phyloP scores from a whole-genome alignment of 192 early-diverging fungal genomes.

The Chytriomyces sp. region DNA sequence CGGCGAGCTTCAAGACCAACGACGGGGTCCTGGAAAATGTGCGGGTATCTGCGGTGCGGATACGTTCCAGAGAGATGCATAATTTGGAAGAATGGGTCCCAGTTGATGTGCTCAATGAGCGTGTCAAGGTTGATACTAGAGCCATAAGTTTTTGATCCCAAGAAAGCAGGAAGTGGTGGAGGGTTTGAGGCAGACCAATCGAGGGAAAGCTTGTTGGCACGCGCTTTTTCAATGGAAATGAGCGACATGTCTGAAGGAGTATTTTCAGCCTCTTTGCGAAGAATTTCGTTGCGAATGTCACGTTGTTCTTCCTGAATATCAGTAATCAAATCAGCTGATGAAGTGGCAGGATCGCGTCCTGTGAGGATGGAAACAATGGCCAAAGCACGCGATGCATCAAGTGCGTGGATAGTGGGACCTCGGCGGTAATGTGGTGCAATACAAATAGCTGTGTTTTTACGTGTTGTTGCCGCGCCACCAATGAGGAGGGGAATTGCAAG shows the following conservation, averaged over 20 bases:
- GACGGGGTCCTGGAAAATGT: slow-evolving; percentile 92
- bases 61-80: slow-evolving; percentile 94
- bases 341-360: slow-evolving; percentile 66
- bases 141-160: slow-evolving; percentile 74
- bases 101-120: slow-evolving; percentile 83
- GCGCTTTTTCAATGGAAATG: slow-evolving; percentile 70
- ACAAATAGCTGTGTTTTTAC: slow-evolving; percentile 93
- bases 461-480: slow-evolving; percentile 92
- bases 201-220: slow-evolving; percentile 62
- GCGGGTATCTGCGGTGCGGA: slow-evolving; percentile 93
- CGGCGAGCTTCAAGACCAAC: slow-evolving; percentile 86
- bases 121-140: slow-evolving; percentile 73
- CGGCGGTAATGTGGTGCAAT: slow-evolving; percentile 85
- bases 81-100: slow-evolving; percentile 99
- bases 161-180: slow-evolving; percentile 75
- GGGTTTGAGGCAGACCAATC: slow-evolving; percentile 66
- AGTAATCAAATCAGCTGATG: slow-evolving; percentile 80
- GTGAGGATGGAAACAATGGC: slow-evolving; percentile 83
- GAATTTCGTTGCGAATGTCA: slow-evolving; percentile 89
- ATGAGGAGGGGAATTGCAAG: slow-evolving; percentile 85
- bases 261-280: slow-evolving; percentile 87
- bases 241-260: slow-evolving; percentile 75
- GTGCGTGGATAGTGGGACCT: slow-evolving; percentile 76
- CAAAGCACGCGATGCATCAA: slow-evolving; percentile 88
- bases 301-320: no score